phyloP scores from a whole-genome alignment of 2,329 filamentous ascomycete genomes.

The Claviceps quebecensis region DNA sequence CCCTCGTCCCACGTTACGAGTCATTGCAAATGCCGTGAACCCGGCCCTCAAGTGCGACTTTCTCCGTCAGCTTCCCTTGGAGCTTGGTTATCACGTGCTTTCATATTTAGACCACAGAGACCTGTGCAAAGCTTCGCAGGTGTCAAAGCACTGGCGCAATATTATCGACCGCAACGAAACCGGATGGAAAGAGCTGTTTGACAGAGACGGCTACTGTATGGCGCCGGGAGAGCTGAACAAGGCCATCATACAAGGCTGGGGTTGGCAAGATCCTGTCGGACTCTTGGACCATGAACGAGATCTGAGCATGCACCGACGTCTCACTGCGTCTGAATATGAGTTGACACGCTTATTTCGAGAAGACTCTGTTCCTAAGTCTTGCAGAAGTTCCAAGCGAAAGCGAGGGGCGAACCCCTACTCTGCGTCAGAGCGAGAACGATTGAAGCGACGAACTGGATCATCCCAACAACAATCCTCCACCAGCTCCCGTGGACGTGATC shows the following conservation, averaged over 20 bases:
- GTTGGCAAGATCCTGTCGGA: constrained; percentile 81
- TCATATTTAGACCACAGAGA: constrained; percentile 75
- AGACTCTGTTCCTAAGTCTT: constrained; percentile 26
- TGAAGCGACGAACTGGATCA: constrained; percentile 36
- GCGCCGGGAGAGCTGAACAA: constrained; percentile 71
- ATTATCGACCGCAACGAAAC: constrained; percentile 88
- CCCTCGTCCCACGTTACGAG: constrained; percentile 73
- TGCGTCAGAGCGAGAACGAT: constrained; percentile 36
- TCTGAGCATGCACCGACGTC: constrained; percentile 44
- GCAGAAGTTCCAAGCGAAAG: constrained; percentile 43
- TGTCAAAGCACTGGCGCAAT: constrained; percentile 86
- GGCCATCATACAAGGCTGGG: constrained; percentile 87
- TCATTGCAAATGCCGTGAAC: constrained; percentile 82
- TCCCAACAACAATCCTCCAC: constrained; percentile 24
- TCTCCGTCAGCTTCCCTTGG: constrained; percentile 65
- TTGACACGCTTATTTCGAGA: constrained; percentile 27
- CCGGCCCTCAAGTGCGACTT: constrained; percentile 93
- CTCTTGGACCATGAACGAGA: constrained; percentile 67
- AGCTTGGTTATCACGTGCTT: constrained; percentile 77
- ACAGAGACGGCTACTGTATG: constrained; percentile 66
- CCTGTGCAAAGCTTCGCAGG: constrained; percentile 79
- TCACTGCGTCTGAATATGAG: constrained; percentile 40
- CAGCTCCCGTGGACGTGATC: constrained; percentile 25
- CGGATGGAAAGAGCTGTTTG: constrained; percentile 87
- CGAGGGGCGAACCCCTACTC: constrained; percentile 31